Evolutionary conservation across 176 grass and related monocot species (phyloP).

Genomic region (Puya raimondii): DNA sequence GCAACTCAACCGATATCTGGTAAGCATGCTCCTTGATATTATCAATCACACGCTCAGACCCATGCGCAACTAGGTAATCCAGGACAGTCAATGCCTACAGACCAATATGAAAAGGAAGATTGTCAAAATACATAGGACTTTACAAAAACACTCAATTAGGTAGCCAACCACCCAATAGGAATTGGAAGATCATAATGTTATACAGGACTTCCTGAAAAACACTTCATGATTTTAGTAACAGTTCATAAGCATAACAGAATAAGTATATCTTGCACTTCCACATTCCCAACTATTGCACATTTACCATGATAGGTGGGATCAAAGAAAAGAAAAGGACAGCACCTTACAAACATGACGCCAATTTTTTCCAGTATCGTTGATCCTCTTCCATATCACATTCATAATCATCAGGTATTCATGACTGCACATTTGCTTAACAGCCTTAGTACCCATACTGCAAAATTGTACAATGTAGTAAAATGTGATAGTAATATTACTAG

Average conservation of each 20-base stretch:
- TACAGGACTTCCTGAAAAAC: not conserved
- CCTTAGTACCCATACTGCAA: conserved; percentile 3
- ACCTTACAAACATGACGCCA: conserved; percentile 99
- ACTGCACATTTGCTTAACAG: conserved; percentile 35
- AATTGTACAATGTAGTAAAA: not conserved
- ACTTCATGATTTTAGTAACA: not conserved
- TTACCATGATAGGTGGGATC: conserved; percentile 3
- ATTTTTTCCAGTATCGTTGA: conserved; percentile 94
- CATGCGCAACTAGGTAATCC: conserved; percentile 86
- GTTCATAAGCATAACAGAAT: not conserved
- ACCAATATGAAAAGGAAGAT: not conserved
- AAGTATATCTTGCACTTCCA: too few species aligned
- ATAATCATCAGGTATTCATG: conserved; percentile 96
- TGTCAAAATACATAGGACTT: not conserved
- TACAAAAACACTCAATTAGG: too few species aligned
- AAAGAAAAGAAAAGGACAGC: conserved; percentile 7
- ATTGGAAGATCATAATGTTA: not conserved
- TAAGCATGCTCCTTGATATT: conserved; percentile 89
- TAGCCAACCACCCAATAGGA: not conserved
- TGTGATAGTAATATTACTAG: conserved; percentile 38
- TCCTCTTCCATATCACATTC: conserved; percentile 97
- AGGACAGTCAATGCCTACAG: conserved; percentile 76
- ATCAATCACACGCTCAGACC: conserved; percentile 90
- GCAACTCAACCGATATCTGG: conserved; percentile 73
- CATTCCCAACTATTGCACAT: not conserved